A percentile compares a stretch with the other conserved stretches of the same genome.
phyloP scores from a whole-genome alignment of 176 grass and related monocot genomes.

The Avena insularis region DNA sequence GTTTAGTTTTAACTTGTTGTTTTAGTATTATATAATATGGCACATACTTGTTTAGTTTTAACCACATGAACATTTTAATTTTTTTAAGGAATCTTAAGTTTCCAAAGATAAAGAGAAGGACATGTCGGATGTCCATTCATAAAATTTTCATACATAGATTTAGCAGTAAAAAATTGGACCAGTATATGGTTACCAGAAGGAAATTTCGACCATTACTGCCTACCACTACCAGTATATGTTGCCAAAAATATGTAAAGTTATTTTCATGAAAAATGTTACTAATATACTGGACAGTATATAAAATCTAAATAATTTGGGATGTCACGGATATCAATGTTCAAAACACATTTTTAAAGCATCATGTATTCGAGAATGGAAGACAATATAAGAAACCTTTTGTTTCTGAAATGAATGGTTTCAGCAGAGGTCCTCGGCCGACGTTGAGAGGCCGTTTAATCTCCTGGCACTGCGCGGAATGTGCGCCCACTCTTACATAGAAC shows the following conservation, averaged over 20 bases:
- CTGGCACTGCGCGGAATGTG: not conserved
- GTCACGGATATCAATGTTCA: not conserved
- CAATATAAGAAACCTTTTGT: not conserved
- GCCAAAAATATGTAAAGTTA: too few relatives aligned
- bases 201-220: too few relatives aligned
- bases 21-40: not conserved
- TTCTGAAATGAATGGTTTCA: not conserved
- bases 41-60: not conserved
- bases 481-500: not conserved
- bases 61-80: too few relatives aligned
- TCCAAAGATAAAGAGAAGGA: too few relatives aligned
- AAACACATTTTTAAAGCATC: not conserved
- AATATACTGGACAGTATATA: not conserved
- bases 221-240: too few relatives aligned
- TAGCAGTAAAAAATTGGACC: too few relatives aligned
- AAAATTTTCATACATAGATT: too few relatives aligned
- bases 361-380: not conserved
- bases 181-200: too few relatives aligned
- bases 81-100: too few relatives aligned
- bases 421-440: not conserved
- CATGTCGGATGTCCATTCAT: too few relatives aligned
- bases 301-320: not conserved
- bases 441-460: not conserved
- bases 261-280: too few relatives aligned
- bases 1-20: not conserved